phyloP scores from a whole-genome alignment of 768 basidiomycete species.

The Trametes sanguinea region DNA sequence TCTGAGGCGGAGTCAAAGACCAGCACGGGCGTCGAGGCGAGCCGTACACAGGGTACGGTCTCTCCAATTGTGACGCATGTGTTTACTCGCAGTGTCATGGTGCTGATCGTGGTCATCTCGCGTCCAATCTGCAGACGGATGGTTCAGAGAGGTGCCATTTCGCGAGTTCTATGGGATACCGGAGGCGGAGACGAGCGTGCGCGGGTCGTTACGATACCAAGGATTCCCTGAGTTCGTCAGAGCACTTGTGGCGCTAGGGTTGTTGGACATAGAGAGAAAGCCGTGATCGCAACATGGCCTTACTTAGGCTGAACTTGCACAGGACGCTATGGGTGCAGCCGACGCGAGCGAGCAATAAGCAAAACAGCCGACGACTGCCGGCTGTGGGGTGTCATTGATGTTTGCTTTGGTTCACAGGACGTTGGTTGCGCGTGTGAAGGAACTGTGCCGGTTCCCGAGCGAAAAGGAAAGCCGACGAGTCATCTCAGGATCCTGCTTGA shows the following conservation, averaged over 20 bases:
- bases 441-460: conserved; percentile 71
- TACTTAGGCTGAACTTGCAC: conserved; percentile 83
- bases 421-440: conserved; percentile 71
- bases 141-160: conserved; percentile 93
- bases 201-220: conserved; percentile 93
- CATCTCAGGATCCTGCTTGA: conserved; percentile 83
- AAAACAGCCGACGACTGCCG: neutral
- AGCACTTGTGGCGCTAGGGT: conserved; percentile 84
- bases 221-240: conserved; percentile 96
- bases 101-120: neutral
- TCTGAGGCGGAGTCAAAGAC: no score
- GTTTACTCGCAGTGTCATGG: neutral
- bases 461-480: conserved; percentile 73
- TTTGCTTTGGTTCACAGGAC: conserved; percentile 43
- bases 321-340: conserved; percentile 68
- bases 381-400: neutral
- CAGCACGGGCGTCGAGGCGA: no score
- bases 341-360: conserved; percentile 68
- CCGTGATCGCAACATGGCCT: conserved; percentile 74
- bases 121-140: conserved; percentile 62
- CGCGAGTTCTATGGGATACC: conserved; percentile 89
- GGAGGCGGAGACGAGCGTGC: conserved; percentile 89
- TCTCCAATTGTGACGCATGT: neutral
- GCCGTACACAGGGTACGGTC: conserved; percentile 13
- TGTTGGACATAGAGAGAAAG: conserved; percentile 75